Evolutionary conservation across 768 basidiomycete genomes (phyloP), one percentile per base, ranked within the genome.

Genomic region (Cystofilobasidium bisporidii): DNA sequence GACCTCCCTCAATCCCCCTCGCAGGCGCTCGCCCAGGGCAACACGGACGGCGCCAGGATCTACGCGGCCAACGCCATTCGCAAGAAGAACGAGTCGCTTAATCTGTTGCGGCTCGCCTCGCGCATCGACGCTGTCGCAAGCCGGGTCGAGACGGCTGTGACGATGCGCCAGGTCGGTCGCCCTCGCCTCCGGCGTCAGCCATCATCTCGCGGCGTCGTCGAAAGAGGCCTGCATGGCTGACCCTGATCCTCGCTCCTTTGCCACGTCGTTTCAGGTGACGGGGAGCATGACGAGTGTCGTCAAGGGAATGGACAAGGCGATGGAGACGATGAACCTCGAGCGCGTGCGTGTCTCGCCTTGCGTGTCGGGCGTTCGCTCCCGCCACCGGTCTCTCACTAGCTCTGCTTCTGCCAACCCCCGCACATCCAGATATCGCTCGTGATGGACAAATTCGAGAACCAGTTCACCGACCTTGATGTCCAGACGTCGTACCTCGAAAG

Each of bases 301-400:
- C 55, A 86, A 85, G 73, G 93, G 92, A 40, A 98, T 99, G 96
- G 96, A 99, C 77, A 89, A 87, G 75, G 96, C 96, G 5, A 98
- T 99, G 96, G 88, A 96, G 73, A 88, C 82, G 78, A 99, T 99
- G 96, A 98, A 99, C 80, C 83, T 98, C 65, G 96, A 99, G 73
- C 83, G 87, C 76, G 94, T 96, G 74, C 75, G 85, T 80, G 14
- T 33, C 30, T 43, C 65, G 22, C 10, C 17, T 41, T 28, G 22
- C 41, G n/a, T n/a, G n/a, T n/a, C n/a, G n/a, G n/a, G n/a, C n/a
- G n/a, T n/a, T n/a, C n/a, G n/a, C n/a, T n/a, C n/a, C n/a, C n/a
- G n/a, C n/a, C n/a, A n/a, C n/a, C n/a, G n/a, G n/a, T 3, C 24
- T 8, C 48, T 5, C 45, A 6, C 45, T 47, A 12, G 22, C 17